phyloP scores from a whole-genome alignment of 78 protist species.

The Dictyostelium brefeldianum region DNA sequence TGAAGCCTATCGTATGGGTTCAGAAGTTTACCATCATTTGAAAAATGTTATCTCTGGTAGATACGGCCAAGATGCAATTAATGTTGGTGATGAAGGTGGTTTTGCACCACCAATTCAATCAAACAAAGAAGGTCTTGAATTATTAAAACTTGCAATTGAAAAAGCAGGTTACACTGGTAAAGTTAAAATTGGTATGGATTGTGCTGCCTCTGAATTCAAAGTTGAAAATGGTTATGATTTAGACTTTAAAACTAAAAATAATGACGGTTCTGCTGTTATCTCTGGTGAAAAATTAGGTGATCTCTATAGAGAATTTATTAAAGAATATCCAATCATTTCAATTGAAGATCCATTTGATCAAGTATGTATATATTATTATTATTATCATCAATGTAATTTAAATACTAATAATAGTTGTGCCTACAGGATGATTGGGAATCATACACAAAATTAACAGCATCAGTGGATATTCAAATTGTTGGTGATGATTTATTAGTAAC shows the following conservation, averaged over 20 bases:
- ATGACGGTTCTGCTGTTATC: conserved; percentile 80
- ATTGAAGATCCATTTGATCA: conserved; percentile 99
- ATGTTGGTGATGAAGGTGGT: conserved; percentile 99
- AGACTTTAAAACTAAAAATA: conserved; percentile 95
- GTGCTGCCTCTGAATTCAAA: conserved; percentile 99
- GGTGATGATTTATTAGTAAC: conserved; percentile 99
- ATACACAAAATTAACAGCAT: conserved; percentile 77
- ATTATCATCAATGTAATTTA: no score
- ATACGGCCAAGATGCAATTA: conserved; percentile 93
- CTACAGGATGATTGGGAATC: conserved; percentile 96
- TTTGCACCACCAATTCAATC: conserved; percentile 97
- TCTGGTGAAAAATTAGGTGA: conserved; percentile 79
- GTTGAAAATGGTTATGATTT: conserved; percentile 95
- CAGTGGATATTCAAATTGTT: conserved; percentile 92
- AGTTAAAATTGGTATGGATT: conserved; percentile 95
- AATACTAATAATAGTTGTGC: background rate
- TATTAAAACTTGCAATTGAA: conserved; percentile 96
- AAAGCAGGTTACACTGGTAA: conserved; percentile 97
- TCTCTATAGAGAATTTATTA: conserved; percentile 76
- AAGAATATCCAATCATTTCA: conserved; percentile 92
- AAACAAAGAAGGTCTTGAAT: conserved; percentile 96
- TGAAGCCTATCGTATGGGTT: conserved; percentile 97
- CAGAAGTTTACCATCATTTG: conserved; percentile 98
- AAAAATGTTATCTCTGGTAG: conserved; percentile 90
- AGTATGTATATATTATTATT: conserved; percentile 16